phyloP scores from a whole-genome alignment of 2,329 filamentous ascomycete species.

The Colletotrichum scovillei region DNA sequence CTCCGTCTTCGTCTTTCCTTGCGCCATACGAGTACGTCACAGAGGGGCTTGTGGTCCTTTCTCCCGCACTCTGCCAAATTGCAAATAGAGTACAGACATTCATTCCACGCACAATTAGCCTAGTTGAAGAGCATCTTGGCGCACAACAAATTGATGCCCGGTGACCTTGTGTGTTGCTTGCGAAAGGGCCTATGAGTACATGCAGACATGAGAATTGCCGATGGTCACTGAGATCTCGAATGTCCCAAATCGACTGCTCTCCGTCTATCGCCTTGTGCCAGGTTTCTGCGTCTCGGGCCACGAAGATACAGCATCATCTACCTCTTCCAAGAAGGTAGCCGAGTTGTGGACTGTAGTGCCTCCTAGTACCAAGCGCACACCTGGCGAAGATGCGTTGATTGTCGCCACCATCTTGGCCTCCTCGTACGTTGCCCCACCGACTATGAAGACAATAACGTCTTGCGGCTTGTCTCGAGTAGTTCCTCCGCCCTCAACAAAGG shows the following conservation, averaged over 20 bases:
- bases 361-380: constrained; percentile 88
- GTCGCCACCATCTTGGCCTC: constrained; percentile 97
- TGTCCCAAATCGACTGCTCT: background rate
- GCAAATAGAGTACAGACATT: background rate
- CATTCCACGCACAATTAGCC: background rate
- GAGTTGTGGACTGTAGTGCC: constrained; percentile 92
- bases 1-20: background rate
- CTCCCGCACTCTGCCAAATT: background rate
- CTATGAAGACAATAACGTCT: constrained; percentile 94
- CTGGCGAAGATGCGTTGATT: constrained; percentile 90
- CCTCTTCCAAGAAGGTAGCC: constrained; percentile 87
- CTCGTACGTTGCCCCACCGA: constrained; percentile 94
- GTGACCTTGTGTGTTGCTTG: background rate
- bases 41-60: background rate
- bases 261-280: constrained; percentile 38
- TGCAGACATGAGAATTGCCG: background rate
- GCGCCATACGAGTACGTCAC: background rate
- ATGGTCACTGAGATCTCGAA: background rate
- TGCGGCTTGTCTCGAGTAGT: constrained; percentile 95
- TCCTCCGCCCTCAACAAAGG: constrained; percentile 90
- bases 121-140: background rate
- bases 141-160: background rate
- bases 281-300: constrained; percentile 78
- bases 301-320: constrained; percentile 85
- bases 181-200: background rate